Base-by-base conservation (phyloP, 1,284 basidiomycete species). In the Ustilago trichophora region DNA sequence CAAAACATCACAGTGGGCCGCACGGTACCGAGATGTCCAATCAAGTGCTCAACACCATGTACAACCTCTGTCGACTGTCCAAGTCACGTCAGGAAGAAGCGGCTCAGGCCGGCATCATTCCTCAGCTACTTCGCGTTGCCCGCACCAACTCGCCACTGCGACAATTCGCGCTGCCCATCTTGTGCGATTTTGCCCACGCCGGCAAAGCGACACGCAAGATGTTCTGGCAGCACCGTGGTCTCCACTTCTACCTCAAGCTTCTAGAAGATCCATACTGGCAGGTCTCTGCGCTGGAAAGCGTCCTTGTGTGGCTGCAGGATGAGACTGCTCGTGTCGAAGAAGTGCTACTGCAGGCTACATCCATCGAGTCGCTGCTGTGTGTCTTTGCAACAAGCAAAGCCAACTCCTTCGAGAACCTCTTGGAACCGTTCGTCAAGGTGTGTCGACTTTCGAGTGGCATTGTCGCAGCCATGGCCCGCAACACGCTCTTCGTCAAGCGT, bases 251-350 rank as follows among this genome's bases (percentile, higher is more conserved):
- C 78, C 83, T 96, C 59, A 87, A 88, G 64, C 85, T 98, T 26
- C 84, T 98, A 37, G 87, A 89, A 33, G 94, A 98, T 78, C 91
- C 92, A 0, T 97, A 96, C 83, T 98, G 97, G 88, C 91, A 94
- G 80, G 91, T 94, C 62, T 91, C 90, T 73, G 91, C 94, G 11
- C 83, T 98, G 50, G 95, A 98, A 80, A 89, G 93, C 6, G 88
- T 97, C 27, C 83, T 93, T 8, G 90, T 91, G 4, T 98, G 95
- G 95, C 84, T 98, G 58, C 91, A 93, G 83, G 95, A 97, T 77
- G 95, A 98, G 83, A 92, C 92, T 1, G 88, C 92, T 3, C 87
- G 92, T 45, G 91, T 98, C 5, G 95, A 98, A 80, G 92, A 94
- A 76, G 88, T 90, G 29, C 85, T 98, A 0, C 83, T 90, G 37